Percentiles rank a stretch among this genome's conserved stretches.
These are phyloP conservation scores for Cyberlindnera amylophila DNA, from an alignment of 805 yeast genomes.

Conservation along the genomic window DNA sequence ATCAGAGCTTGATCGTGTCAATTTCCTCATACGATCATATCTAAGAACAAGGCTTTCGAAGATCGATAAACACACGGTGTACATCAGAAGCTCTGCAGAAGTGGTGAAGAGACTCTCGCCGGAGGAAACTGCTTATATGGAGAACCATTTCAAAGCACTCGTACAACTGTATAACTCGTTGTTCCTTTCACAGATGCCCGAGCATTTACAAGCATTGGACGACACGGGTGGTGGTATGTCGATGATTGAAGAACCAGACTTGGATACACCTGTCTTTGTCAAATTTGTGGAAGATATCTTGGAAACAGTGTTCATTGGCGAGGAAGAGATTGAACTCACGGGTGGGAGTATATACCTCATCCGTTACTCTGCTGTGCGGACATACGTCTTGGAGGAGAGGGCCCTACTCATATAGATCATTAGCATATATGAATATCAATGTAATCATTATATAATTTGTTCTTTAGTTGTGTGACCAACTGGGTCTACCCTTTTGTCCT, in stretches of 20 bases:
- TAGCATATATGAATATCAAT: too few species aligned
- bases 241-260: constrained; percentile 79
- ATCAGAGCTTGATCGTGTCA: constrained; percentile 84
- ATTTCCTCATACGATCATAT: constrained; percentile 76
- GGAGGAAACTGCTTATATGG: constrained; percentile 65
- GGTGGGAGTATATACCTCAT: constrained; percentile 72
- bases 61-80: constrained; percentile 66
- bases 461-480: too few species aligned
- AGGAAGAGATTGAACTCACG: constrained; percentile 53
- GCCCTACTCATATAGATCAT: constrained; percentile 36
- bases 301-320: constrained; percentile 42
- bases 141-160: constrained; percentile 60
- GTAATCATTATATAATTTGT: too few species aligned
- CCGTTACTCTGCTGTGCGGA: constrained; percentile 54
- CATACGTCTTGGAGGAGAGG: constrained; percentile 37
- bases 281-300: constrained; percentile 41
- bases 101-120: constrained; percentile 43
- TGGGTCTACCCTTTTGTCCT: too few species aligned
- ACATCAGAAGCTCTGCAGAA: constrained; percentile 44
- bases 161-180: constrained; percentile 62
- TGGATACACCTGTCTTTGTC: constrained; percentile 75
- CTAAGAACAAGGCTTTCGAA: constrained; percentile 65
- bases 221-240: constrained; percentile 63
- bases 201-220: constrained; percentile 65
- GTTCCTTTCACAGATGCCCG: constrained; percentile 67